Conservation (phyloP, 768 basidiomycete species). For the Rickenella mellea region DNA sequence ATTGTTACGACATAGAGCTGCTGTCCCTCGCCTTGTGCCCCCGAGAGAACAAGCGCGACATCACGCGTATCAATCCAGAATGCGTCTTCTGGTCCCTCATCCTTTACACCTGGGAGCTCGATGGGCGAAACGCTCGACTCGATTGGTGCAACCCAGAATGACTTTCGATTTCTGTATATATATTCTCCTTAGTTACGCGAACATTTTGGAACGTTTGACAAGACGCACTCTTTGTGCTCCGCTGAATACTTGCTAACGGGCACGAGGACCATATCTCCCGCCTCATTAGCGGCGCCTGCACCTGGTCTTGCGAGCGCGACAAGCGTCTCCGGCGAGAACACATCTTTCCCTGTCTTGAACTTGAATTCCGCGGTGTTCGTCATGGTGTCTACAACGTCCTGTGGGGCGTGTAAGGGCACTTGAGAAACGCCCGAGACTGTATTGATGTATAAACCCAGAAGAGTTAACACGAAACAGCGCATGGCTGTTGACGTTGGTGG, state of each 20-base stretch:
- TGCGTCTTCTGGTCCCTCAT: slow-evolving; percentile 61
- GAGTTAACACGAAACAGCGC: too few relatives aligned
- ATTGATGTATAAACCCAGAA: too few relatives aligned
- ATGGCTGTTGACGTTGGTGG: too few relatives aligned
- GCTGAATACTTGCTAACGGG: slow-evolving; percentile 62
- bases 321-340: slow-evolving; percentile 66
- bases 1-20: slow-evolving; percentile 55
- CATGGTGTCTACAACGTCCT: too few relatives aligned
- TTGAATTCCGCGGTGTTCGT: slow-evolving; percentile 31
- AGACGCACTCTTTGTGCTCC: slow-evolving; percentile 59
- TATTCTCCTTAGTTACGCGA: neutral
- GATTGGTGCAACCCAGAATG: slow-evolving; percentile 52
- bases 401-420: too few relatives aligned
- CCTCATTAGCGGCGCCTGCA: slow-evolving; percentile 52
- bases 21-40: slow-evolving; percentile 37
- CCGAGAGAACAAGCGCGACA: slow-evolving; percentile 53
- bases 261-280: slow-evolving; percentile 60
- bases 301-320: slow-evolving; percentile 62
- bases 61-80: slow-evolving; percentile 74
- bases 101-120: slow-evolving; percentile 53
- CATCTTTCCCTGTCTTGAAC: slow-evolving; percentile 47
- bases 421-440: too few relatives aligned
- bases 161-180: slow-evolving; percentile 54
- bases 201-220: neutral
- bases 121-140: slow-evolving; percentile 39